Base-by-base conservation (phyloP, 805 yeast species). In the Wickerhamomyces pijperi region DNA sequence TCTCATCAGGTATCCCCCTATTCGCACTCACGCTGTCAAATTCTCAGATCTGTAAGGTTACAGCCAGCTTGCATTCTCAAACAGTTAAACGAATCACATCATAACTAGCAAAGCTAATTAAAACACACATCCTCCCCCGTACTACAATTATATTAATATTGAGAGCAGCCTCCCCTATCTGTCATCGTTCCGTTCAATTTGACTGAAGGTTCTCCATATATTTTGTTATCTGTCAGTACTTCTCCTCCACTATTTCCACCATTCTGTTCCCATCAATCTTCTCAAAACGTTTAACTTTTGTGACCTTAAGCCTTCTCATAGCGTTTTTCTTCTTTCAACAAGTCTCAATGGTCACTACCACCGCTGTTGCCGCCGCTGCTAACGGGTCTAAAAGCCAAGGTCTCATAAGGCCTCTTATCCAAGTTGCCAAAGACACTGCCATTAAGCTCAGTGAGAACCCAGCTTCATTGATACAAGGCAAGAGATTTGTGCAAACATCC, bases 371-470 rank as follows among this genome's bases (percentile, higher is more conserved):
- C n/a, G 32, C 14, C 13, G 16, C 32, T 7, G 32, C 32, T 13
- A 16, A 15, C 13, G 33, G n/a, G 4, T 5, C 19, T 31, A 17
- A 15, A 13, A 31, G 15, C 9, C 19, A 16, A 16, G 33, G 33
- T 16, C 33, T 31, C 5, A 17, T 31, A 15, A 31, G 19, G 13
- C 33, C 40, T 14, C 12, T 38, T 7, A 16, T 23, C 6, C 33
- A 21, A 28, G 40, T 36, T 9, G 34, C 40, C 3, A 35, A 34
- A 18, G 39, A 33, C 17, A 28, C 39, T 25, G 35, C 39, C 25
- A 25, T 32, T 4, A 31, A 31, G 13, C 13, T 31, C 19, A 16
- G 19, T 13, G 19, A 15, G 20, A 34, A 39, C 3, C 40, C 37
- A 5, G 8, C 32, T 14, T 21, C 23, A 9, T 13, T 25, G n/a